These are phyloP conservation scores for Pseudonitzschia multistriata DNA, from an alignment of 108 stramenopile genomes.

Conservation along the genomic window DNA sequence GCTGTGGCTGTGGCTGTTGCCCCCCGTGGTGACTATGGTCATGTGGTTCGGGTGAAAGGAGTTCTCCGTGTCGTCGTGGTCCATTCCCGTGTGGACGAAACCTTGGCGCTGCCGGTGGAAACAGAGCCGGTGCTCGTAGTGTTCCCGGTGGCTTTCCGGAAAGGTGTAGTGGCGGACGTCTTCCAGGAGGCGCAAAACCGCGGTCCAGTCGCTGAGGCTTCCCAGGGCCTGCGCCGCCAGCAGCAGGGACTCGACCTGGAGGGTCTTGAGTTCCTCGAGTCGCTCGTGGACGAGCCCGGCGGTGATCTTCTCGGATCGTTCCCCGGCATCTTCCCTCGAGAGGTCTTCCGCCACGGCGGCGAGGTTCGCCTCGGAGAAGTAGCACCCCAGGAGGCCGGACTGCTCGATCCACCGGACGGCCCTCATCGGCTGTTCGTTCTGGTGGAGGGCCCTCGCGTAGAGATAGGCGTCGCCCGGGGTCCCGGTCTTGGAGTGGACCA, in stretches of 20 bases:
- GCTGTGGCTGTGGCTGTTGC: too few species aligned
- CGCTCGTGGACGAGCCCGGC: not conserved
- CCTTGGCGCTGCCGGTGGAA: not conserved
- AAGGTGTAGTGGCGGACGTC: conserved; percentile 31
- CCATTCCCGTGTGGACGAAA: not conserved
- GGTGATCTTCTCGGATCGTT: too few species aligned
- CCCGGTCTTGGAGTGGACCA: conserved; percentile 57
- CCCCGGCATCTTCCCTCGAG: too few species aligned
- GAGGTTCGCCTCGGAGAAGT: not conserved
- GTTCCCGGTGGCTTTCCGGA: not conserved
- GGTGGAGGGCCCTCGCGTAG: conserved; percentile 48
- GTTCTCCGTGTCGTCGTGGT: conserved; percentile 9
- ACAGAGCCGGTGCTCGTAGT: not conserved
- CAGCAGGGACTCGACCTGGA: conserved; percentile 31
- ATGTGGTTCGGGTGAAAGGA: not conserved
- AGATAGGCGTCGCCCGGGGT: conserved; percentile 59
- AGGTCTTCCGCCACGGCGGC: too few species aligned
- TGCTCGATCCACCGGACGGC: conserved; percentile 53
- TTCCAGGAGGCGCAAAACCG: conserved; percentile 41
- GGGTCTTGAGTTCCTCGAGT: conserved; percentile 1
- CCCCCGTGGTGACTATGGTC: not conserved
- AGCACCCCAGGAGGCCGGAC: not conserved
- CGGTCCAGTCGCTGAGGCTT: conserved; percentile 41
- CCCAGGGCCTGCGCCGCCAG: conserved; percentile 46
- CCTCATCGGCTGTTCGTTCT: conserved; percentile 52